Conservation (phyloP, 257 asterid genomes). For the Salvia rosmarinus region DNA sequence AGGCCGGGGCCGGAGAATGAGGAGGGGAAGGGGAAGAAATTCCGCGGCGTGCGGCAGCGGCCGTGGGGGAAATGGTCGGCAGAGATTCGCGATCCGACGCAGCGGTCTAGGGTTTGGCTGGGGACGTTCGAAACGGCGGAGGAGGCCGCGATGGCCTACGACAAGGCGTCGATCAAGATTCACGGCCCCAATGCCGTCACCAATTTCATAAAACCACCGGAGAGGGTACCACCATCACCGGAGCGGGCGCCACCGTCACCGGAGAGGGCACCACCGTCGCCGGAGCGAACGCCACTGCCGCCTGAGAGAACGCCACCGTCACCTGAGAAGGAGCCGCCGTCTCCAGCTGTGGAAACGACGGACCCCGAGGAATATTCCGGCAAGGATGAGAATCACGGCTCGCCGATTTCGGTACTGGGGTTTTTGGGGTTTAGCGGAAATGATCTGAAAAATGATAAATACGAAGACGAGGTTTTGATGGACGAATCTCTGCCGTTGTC, state of each 20-base stretch:
- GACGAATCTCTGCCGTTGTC: slow-evolving; percentile 42
- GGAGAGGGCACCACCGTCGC: no score
- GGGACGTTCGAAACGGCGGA: slow-evolving; percentile 79
- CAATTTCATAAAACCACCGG: slow-evolving; percentile 51
- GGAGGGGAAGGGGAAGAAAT: slow-evolving; percentile 44
- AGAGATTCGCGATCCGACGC: slow-evolving; percentile 74
- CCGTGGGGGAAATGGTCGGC: slow-evolving; percentile 95
- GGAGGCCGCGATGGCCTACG: slow-evolving; percentile 78
- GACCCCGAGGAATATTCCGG: slow-evolving; percentile 45
- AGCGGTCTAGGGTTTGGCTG: slow-evolving; percentile 61
- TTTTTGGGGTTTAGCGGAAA: slow-evolving; percentile 4
- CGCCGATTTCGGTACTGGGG: slow-evolving; percentile 67
- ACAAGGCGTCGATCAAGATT: slow-evolving; percentile 56
- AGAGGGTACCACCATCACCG: no score
- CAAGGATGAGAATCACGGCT: slow-evolving; percentile 38
- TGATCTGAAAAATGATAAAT: background rate
- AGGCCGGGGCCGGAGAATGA: background rate
- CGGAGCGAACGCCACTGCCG: no score
- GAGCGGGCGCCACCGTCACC: no score
- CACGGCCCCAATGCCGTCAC: slow-evolving; percentile 67
- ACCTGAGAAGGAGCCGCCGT: no score
- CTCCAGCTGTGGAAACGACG: slow-evolving; percentile 35
- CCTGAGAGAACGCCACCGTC: no score
- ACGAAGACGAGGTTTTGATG: slow-evolving; percentile 24
- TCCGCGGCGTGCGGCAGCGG: slow-evolving; percentile 74